phyloP scores from a whole-genome alignment of 331 rosid genomes.

The Malus hybrid region DNA sequence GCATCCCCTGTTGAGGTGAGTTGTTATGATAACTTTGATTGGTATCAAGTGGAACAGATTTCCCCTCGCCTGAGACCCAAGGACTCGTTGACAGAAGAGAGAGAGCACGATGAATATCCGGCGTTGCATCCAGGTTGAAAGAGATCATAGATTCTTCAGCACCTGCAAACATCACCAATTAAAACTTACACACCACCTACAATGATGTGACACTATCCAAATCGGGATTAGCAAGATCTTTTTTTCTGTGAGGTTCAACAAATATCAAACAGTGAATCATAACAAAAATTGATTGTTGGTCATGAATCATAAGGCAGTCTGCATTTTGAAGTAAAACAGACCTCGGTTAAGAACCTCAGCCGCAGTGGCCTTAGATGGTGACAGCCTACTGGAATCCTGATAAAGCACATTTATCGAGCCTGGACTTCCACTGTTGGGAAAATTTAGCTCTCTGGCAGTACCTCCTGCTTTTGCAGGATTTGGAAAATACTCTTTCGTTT shows the following conservation, averaged over 20 bases:
- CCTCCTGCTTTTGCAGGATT: constrained; percentile 40
- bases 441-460: constrained; percentile 11
- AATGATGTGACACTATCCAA: background rate
- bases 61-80: constrained; percentile 42
- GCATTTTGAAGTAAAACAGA: constrained; percentile 16
- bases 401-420: constrained; percentile 18
- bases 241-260: background rate
- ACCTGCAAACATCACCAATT: constrained; percentile 36
- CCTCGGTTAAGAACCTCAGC: constrained; percentile 45
- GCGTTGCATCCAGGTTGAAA: constrained; percentile 32
- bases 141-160: constrained; percentile 43
- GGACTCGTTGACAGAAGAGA: constrained; percentile 98
- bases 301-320: background rate
- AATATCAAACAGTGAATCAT: background rate
- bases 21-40: constrained; percentile 12
- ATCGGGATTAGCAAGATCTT: background rate
- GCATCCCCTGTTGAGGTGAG: constrained; percentile 21
- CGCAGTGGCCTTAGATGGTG: constrained; percentile 32
- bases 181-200: background rate
- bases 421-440: constrained; percentile 25
- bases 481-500: constrained; percentile 44
- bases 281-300: background rate
- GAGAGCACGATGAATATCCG: constrained; percentile 78
- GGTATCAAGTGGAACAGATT: constrained; percentile 27
- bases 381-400: constrained; percentile 35